Conservation (phyloP, 768 basidiomycete species). For the Gymnopilus junonius region DNA sequence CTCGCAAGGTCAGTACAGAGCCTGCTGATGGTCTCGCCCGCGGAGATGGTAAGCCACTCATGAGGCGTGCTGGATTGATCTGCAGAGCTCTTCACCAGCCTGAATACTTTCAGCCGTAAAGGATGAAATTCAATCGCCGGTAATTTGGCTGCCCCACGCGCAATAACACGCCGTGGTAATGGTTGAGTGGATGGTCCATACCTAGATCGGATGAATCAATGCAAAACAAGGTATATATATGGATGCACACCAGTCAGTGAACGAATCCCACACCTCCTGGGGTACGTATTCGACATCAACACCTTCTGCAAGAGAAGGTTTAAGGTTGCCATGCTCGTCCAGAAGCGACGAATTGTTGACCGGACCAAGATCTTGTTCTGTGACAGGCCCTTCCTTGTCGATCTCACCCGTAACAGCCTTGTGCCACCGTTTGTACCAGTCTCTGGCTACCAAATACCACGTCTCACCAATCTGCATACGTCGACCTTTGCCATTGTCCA, state of each 20-base stretch:
- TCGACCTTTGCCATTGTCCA: constrained; percentile 49
- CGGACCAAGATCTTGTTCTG: constrained; percentile 69
- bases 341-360: constrained; percentile 76
- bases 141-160: constrained; percentile 53
- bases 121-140: constrained; percentile 75
- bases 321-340: constrained; percentile 55
- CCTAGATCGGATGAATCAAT: constrained; percentile 44
- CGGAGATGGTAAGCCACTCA: constrained; percentile 50
- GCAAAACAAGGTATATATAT: constrained; percentile 8
- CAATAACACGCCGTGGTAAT: constrained; percentile 70
- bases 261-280: constrained; percentile 66
- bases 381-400: constrained; percentile 69
- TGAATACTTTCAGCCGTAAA: constrained; percentile 61
- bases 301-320: constrained; percentile 54
- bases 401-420: constrained; percentile 70
- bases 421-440: constrained; percentile 79
- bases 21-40: constrained; percentile 50
- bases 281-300: constrained; percentile 80
- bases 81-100: constrained; percentile 39
- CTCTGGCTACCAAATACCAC: constrained; percentile 76
- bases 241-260: constrained; percentile 66
- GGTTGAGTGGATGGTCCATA: constrained; percentile 65
- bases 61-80: constrained; percentile 31
- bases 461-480: constrained; percentile 68
- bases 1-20: constrained; percentile 46